Evolutionary conservation across 2,329 filamentous ascomycete genomes (phyloP).

Genomic region (Pseudonectria buxi): DNA sequence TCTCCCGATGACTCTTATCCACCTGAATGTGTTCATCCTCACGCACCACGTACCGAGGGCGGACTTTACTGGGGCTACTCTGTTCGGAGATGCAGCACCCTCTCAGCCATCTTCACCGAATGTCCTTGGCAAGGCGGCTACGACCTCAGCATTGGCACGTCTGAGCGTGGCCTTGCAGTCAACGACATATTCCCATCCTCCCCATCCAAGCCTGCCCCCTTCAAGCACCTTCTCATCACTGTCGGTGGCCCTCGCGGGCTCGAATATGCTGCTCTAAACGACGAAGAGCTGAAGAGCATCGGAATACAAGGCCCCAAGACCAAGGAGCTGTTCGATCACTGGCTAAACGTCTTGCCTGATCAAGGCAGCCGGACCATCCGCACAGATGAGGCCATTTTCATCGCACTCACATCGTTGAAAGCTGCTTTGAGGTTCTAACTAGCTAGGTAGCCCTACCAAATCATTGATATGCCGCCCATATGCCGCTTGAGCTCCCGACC

Average conservation of each 20-base stretch:
- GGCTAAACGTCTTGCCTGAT: slow-evolving; percentile 73
- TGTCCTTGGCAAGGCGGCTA: slow-evolving; percentile 70
- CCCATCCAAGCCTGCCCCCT: slow-evolving; percentile 37
- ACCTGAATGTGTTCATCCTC: slow-evolving; percentile 58
- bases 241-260: slow-evolving; percentile 77
- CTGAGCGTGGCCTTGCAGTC: slow-evolving; percentile 60
- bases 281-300: slow-evolving; percentile 47
- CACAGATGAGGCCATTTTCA: slow-evolving; percentile 77
- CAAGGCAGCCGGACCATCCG: slow-evolving; percentile 78
- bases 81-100: slow-evolving; percentile 57
- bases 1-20: slow-evolving; percentile 38
- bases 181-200: slow-evolving; percentile 37
- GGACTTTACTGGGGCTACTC: slow-evolving; percentile 86
- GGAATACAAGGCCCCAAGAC: slow-evolving; percentile 59
- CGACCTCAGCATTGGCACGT: slow-evolving; percentile 76
- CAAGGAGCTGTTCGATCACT: slow-evolving; percentile 71
- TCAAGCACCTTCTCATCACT: slow-evolving; percentile 68
- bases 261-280: slow-evolving; percentile 64
- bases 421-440: slow-evolving; percentile 42
- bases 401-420: slow-evolving; percentile 64
- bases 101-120: slow-evolving; percentile 73
- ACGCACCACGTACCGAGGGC: slow-evolving; percentile 61
- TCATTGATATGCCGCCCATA: slow-evolving; percentile 1
- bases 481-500: slow-evolving; percentile 5
- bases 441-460: slow-evolving; percentile 5